A percentile compares a stretch with the other conserved stretches of the same genome.
phyloP scores from a whole-genome alignment of 768 basidiomycete species.

The Mycena leptocephala region DNA sequence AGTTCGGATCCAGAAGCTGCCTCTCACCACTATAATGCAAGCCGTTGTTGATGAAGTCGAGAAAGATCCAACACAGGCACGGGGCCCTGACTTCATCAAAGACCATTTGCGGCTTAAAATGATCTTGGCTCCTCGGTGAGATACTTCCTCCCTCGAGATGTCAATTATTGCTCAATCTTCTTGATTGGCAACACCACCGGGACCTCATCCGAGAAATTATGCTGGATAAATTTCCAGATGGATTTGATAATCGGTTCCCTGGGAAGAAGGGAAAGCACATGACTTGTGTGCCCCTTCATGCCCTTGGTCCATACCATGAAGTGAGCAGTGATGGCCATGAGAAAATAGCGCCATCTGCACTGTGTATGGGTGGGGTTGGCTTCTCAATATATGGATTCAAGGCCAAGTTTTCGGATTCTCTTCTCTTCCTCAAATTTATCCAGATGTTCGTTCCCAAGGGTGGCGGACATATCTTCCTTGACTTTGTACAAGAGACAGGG shows the following conservation, averaged over 20 bases:
- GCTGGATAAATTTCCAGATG: neutral
- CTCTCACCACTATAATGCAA: neutral
- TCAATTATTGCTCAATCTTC: no score
- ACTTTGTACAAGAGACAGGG: neutral
- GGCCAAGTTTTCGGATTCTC: neutral
- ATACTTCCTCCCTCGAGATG: neutral
- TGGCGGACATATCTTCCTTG: neutral
- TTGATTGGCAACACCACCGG: neutral
- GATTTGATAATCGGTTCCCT: conserved; percentile 11
- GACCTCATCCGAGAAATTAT: conserved; percentile 3
- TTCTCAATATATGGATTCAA: no score
- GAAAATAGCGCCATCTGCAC: conserved; percentile 35
- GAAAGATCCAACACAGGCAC: neutral
- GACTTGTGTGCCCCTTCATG: neutral
- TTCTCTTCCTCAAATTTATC: neutral
- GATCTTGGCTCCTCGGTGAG: conserved; percentile 12
- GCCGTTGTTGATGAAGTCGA: neutral
- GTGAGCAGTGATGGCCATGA: conserved; percentile 39
- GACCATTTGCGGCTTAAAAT: conserved; percentile 9
- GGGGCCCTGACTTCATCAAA: conserved; percentile 21
- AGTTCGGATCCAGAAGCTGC: neutral
- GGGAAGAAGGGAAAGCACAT: neutral
- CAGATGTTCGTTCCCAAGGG: neutral
- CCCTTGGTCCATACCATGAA: conserved; percentile 22
- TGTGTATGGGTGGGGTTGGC: conserved; percentile 11